Evolutionary conservation across 2,329 filamentous ascomycete species (phyloP), one percentile per base, ranked within the genome.

Genomic region (Colletotrichum sp.): DNA sequence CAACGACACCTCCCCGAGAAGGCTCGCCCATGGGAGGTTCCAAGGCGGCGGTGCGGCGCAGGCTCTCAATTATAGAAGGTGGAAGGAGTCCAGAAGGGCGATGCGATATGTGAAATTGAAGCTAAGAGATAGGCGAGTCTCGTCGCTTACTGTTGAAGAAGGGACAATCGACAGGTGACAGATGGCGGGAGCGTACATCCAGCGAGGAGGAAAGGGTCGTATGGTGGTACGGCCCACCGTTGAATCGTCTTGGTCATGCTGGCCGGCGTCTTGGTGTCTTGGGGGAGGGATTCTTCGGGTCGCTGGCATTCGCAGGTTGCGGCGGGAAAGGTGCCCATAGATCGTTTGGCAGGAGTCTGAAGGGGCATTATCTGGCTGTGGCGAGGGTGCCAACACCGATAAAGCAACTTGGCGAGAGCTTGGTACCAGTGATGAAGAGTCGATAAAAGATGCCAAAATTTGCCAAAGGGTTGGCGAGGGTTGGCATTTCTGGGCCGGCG

Each of bases 401-500:
- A 74, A 39, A 64, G 7, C 70, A 76, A 76, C 74, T 76, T 76
- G 74, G 74, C 74, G 59, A 55, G 32, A 16, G 32, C 74, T 76
- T 76, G 74, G 74, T 76, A 74, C 74, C 74, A 76, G 59, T 76
- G 18, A 39, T 36, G 59, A 74, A 63, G 13, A 14, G 59, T 73
- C 28, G 74, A 76, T 76, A 65, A 32, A 74, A 74, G 65, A 63
- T 60, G 64, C 59, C 70, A 69, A 69, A 76, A 65, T 60, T 69
- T 9, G 74, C 64, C 55, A 69, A 76, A 8, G 13, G 43, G 59
- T 74, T 73, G 64, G 74, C 70, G 52, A 74, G 30, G 64, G 70
- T 76, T 76, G 74, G 74, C 74, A 60, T 76, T 75, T 66, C 74
- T 76, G 36, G 70, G 65, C 74, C 48, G 28, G 70, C 74, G 70